phyloP scores from a whole-genome alignment of 371 early-diverging fungal genomes.

The Lichtheimia ornata region DNA sequence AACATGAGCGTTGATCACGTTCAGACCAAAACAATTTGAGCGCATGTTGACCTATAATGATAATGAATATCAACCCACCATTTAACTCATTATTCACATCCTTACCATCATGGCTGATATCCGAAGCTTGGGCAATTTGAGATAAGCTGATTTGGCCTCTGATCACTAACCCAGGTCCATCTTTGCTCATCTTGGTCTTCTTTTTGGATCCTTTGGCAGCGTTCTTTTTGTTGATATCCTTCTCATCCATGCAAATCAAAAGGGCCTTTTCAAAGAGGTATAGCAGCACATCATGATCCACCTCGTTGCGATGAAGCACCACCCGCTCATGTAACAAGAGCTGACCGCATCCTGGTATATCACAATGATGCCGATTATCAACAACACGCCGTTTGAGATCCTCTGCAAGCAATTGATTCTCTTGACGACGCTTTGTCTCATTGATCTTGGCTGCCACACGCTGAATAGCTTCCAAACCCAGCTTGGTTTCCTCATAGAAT shows the following conservation, averaged over 20 bases:
- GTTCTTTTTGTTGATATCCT: conserved; percentile 48
- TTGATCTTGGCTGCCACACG: conserved; percentile 88
- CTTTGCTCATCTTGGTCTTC: conserved; percentile 30
- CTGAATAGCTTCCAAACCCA: conserved; percentile 79
- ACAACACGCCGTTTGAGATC: conserved; percentile 76
- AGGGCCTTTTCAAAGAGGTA: conserved; percentile 89
- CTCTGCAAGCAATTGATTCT: conserved; percentile 72
- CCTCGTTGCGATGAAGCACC: conserved; percentile 73
- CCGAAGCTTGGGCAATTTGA: conserved; percentile 77
- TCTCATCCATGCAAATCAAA: conserved; percentile 82
- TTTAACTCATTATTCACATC: not conserved
- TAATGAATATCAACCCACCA: too few species aligned
- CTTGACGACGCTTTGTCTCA: conserved; percentile 86
- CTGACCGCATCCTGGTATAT: conserved; percentile 12
- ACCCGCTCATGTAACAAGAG: conserved; percentile 85
- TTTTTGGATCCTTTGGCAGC: conserved; percentile 29
- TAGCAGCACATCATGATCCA: conserved; percentile 77
- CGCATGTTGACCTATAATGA: conserved; percentile 27
- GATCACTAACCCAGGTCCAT: conserved; percentile 29
- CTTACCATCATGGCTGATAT: conserved; percentile 64
- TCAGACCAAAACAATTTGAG: conserved; percentile 41
- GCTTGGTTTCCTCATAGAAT: conserved; percentile 74
- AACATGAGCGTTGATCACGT: conserved; percentile 17
- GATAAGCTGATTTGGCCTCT: conserved; percentile 82
- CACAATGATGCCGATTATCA: conserved; percentile 20